phyloP scores from a whole-genome alignment of 352 stramenopile genomes.

The Pythium apleroticum region DNA sequence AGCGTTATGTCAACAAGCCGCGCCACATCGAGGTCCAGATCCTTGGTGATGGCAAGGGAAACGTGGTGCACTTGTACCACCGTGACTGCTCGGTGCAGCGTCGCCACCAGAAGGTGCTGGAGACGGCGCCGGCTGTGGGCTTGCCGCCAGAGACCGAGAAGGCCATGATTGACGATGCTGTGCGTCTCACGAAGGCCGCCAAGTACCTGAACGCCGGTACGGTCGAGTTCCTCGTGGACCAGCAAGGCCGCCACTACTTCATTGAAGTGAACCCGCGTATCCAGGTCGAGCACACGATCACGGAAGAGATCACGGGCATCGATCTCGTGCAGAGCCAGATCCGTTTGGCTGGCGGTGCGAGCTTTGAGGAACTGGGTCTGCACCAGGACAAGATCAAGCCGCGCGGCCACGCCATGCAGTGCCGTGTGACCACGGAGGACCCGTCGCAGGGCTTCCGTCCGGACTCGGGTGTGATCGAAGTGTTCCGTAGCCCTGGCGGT shows the following conservation, averaged over 20 bases:
- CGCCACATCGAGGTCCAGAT: slow-evolving; percentile 98
- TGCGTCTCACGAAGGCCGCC: slow-evolving; percentile 87
- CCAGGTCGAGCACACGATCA: slow-evolving; percentile 95
- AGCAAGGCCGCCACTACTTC: slow-evolving; percentile 93
- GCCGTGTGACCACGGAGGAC: slow-evolving; percentile 96
- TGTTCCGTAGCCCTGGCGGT: slow-evolving; percentile 93
- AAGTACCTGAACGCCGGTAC: slow-evolving; percentile 97
- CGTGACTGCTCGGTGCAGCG: slow-evolving; percentile 98
- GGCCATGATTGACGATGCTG: slow-evolving; percentile 92
- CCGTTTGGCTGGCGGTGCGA: slow-evolving; percentile 91
- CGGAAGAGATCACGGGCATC: slow-evolving; percentile 92
- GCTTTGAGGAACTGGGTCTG: slow-evolving; percentile 92
- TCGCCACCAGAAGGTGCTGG: slow-evolving; percentile 97
- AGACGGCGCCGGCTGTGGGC: slow-evolving; percentile 91
- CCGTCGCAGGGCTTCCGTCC: slow-evolving; percentile 94
- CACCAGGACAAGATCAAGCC: slow-evolving; percentile 93
- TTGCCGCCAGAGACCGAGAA: slow-evolving; percentile 82
- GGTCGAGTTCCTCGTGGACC: slow-evolving; percentile 98
- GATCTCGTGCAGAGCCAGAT: slow-evolving; percentile 98
- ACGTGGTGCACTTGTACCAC: slow-evolving; percentile 95
- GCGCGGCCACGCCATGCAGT: slow-evolving; percentile 96
- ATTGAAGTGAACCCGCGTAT: slow-evolving; percentile 99
- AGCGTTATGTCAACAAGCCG: slow-evolving; percentile 94
- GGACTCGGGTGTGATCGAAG: slow-evolving; percentile 96
- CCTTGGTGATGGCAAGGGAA: slow-evolving; percentile 92